Evolutionary conservation across 2,329 filamentous ascomycete genomes (phyloP), one percentile per base, ranked within the genome.

Genomic region (Diaporthe sp.): DNA sequence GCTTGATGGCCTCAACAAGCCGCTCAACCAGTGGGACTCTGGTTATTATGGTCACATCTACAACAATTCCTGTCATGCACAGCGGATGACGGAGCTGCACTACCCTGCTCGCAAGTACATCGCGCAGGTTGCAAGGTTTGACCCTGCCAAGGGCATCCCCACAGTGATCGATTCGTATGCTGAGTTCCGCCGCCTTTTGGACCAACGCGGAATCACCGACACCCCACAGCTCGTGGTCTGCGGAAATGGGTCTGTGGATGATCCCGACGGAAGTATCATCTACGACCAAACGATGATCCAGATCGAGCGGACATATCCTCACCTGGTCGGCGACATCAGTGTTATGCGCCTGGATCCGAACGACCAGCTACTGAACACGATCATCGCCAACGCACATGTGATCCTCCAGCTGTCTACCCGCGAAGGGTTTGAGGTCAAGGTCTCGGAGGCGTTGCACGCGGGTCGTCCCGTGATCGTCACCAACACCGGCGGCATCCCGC

Each of bases 381-480:
- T 97, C 57, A 89, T 97, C 77, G 91, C 92, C 51, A 92, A 93
- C 68, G 92, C 94, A 0, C 90, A 92, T 74, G 90, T 95, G 10
- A 93, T 93, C 0, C 88, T 97, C 10, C 94, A 97, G 83, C 90
- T 97, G 8, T 96, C 94, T 3, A 95, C 93, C 0, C 90, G 94
- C 49, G 94, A 97, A 82, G 94, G 94, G 0, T 97, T 97, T 79
- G 94, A 97, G 83, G 93, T 97, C 79, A 97, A 97, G 84, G 94
- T 97, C 7, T 95, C 93, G 0, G 95, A 97, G 84, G 94, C 94
- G 1, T 87, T 96, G 31, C 94, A 96, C 81, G 94, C 95, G 60
- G 94, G 94, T 19, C 91, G 93, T 3, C 94, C 94, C 1, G 90
- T 95, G 79, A 95, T 97, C 77, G 94, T 93, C 4, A 94, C 93